Base-by-base conservation (phyloP, 768 basidiomycete species). In the Mycena galericulata region DNA sequence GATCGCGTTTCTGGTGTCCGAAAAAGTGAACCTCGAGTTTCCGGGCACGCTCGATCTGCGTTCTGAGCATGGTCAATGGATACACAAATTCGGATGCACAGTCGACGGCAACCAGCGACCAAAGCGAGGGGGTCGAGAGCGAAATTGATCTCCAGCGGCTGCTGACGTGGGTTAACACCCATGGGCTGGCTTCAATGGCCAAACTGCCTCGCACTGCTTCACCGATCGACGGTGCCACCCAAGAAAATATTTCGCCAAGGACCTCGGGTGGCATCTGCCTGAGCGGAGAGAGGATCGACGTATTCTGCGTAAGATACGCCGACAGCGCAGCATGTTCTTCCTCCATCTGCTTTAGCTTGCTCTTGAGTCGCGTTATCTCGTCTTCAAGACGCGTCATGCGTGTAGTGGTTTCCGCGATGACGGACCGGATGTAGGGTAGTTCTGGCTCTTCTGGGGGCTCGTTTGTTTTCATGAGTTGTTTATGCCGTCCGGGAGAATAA, bases 151-250 rank as follows among this genome's bases (percentile, higher is more conserved):
- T 8, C 61, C 61, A 62, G 24, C 27, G 51, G 26, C 29, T 9
- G 51, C 40, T 27, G 38, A 53, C 20, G 15, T 62, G 60, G 9
- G 60, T 38, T 24, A 61, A 36, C 11, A 62, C n/a, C 38, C 51
- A 60, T 22, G 59, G 46, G 34, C 45, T 60, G n/a, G n/a, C n/a
- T n/a, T n/a, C n/a, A n/a, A n/a, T n/a, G n/a, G n/a, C n/a, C n/a
- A n/a, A n/a, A n/a, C n/a, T n/a, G 17, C 17, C 12, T 38, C 17
- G 20, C 24, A 38, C 5, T 8, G 27, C 18, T 26, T 41, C 17
- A 8, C 9, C 22, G 55, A 4, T 15, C 3, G 17, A 20, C 11
- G 56, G 56, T 29, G 41, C 7, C 26, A 41, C 45, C 56, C 56
- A 58, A 5, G 27, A 43, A 24, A 58, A 58, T 26, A 58, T 58